Percentiles rank a stretch among this genome's conserved stretches.
These are phyloP conservation scores for Silybum marianum DNA, from an alignment of 129 eudicot species.

Conservation along the genomic window DNA sequence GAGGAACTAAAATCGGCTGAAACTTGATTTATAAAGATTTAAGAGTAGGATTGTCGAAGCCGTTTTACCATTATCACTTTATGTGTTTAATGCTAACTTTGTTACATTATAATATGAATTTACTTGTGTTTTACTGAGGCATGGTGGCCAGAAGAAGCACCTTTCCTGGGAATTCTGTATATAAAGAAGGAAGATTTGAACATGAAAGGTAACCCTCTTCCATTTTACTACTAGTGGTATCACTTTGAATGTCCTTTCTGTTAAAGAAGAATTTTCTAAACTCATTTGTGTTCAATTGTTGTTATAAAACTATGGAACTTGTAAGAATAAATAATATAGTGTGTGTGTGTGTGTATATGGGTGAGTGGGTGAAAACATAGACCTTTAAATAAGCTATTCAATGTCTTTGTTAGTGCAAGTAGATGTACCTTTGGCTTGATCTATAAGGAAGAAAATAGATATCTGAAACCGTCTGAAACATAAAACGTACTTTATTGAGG, in stretches of 20 bases:
- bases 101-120: not conserved
- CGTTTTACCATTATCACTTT: not conserved
- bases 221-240: not conserved
- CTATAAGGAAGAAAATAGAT: no score
- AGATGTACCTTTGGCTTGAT: no score
- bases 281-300: not conserved
- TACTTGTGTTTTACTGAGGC: not conserved
- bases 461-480: not conserved
- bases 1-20: no score
- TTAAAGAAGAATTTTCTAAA: not conserved
- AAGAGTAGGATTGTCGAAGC: not conserved
- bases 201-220: conserved; percentile 12
- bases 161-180: not conserved
- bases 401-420: no score
- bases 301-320: not conserved
- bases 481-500: no score
- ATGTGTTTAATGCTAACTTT: not conserved
- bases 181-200: not conserved
- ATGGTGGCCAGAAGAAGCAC: not conserved
- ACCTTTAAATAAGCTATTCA: no score
- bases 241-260: not conserved
- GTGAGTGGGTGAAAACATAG: no score
- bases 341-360: no score
- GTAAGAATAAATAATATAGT: no score
- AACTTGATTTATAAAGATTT: not conserved